Conservation (phyloP, 2,329 filamentous ascomycete species). For the Botrytis squamosa region DNA sequence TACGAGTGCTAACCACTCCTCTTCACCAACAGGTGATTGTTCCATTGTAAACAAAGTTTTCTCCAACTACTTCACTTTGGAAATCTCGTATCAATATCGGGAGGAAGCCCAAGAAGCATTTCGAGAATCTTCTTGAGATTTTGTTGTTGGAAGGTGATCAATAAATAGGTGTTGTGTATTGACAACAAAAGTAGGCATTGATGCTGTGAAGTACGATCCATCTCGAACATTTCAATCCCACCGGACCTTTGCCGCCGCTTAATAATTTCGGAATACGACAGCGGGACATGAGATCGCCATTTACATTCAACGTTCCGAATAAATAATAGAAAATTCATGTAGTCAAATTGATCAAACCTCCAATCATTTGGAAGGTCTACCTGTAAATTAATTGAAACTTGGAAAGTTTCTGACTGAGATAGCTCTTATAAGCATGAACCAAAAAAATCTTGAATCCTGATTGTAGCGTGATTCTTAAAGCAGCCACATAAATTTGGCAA, state of each 20-base stretch:
- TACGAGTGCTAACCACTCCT: conserved; percentile 74
- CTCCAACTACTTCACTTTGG: conserved; percentile 21
- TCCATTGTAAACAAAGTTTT: conserved; percentile 31
- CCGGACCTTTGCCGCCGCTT: conserved; percentile 20
- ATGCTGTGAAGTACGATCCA: conserved; percentile 7
- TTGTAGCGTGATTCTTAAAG: conserved; percentile 15
- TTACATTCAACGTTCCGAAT: neutral
- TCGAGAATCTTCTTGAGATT: conserved; percentile 15
- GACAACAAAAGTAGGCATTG: neutral
- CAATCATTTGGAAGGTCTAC: too few relatives aligned
- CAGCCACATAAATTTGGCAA: conserved; percentile 18
- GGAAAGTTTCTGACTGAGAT: neutral
- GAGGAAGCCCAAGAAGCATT: conserved; percentile 23
- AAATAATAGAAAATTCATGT: neutral
- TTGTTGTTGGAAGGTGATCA: conserved; percentile 1
- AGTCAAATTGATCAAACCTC: too few relatives aligned
- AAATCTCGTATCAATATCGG: conserved; percentile 21
- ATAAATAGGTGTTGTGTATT: neutral
- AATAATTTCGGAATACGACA: neutral
- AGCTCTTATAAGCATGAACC: neutral
- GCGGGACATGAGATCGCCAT: neutral
- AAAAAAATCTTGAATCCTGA: neutral
- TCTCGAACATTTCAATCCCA: conserved; percentile 19
- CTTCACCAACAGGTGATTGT: conserved; percentile 70
- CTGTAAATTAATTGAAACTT: neutral